Conservation (phyloP, 2,329 filamentous ascomycete species). For the Chrysoporthe austroafricana region DNA sequence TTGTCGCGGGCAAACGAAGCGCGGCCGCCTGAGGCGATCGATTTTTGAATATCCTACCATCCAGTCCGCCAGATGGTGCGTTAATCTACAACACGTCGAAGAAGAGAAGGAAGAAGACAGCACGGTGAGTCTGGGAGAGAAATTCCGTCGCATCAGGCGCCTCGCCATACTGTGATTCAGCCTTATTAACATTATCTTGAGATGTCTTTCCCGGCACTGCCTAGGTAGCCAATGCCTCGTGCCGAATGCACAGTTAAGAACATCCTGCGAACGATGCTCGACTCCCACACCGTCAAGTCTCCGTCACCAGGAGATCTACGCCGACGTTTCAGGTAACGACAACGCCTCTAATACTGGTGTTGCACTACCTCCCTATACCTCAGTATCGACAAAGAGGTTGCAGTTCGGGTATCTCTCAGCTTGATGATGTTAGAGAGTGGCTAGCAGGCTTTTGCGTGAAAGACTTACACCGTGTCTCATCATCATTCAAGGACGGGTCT, state of each 20-base stretch:
- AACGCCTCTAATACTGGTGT: neutral
- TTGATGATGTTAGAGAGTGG: neutral
- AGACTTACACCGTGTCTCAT: conserved; percentile 15
- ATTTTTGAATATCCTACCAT: too few species aligned
- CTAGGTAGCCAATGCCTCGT: too few species aligned
- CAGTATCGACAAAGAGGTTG: conserved; percentile 21
- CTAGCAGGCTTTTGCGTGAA: too few species aligned
- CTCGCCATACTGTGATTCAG: neutral
- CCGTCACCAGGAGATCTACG: neutral
- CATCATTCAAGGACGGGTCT: conserved; percentile 21
- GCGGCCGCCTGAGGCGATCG: too few species aligned
- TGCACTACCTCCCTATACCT: conserved; percentile 4
- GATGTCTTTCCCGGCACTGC: too few species aligned
- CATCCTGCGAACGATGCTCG: neutral
- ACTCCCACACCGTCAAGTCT: neutral
- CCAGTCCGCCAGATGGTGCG: too few species aligned
- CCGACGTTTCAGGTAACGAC: neutral
- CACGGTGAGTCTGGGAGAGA: neutral
- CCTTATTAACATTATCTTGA: too few species aligned
- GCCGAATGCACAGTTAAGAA: neutral
- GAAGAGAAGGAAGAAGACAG: too few species aligned
- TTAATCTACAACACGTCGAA: neutral
- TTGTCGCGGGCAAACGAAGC: too few species aligned
- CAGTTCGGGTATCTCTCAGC: conserved; percentile 26
- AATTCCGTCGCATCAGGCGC: neutral